Evolutionary conservation across 2,329 filamentous ascomycete species (phyloP), one percentile per base, ranked within the genome.

Genomic region (Colletotrichum abscissum): DNA sequence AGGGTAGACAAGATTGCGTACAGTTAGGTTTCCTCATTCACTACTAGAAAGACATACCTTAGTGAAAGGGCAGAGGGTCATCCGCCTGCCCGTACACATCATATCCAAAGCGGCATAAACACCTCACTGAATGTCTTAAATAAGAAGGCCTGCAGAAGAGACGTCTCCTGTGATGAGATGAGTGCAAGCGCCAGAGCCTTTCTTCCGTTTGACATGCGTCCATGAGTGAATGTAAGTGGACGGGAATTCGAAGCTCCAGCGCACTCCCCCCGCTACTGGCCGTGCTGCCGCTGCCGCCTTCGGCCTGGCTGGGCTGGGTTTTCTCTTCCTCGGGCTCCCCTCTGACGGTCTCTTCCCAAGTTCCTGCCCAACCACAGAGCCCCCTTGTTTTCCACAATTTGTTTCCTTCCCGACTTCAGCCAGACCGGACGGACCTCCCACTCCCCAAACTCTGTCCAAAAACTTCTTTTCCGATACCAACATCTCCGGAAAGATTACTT

Each of bases 331-430:
- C 42, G 59, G 70, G 70, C 49, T 33, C 49, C 33, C 54, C 56
- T 30, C 69, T 67, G 57, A 72, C 57, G 8, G 42, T 67, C 46
- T 35, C 63, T 73, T 73, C 38, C 38, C 38, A 42, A 42, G 38
- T 42, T 42, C 59, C 71, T 72, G 62, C 71, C 71, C 71, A 74
- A 74, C 71, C 71, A 67, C 65, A 69, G 42, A 68, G 42, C 56
- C 71, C 59, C 68, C 62, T 69, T 58, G 42, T 46, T 57, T 66
- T 72, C 67, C 71, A 71, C 71, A 70, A 58, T 58, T 72, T 72
- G 57, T 58, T 58, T 69, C 69, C 52, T 49, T 62, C 67, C 19
- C 52, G 59, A 69, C 66, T 55, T 65, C 55, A 58, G 69, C 54
- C 54, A 46, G 30, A 42, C 9, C 24, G 42, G 26, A 49, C 38